Evolutionary conservation across 1,284 basidiomycete genomes (phyloP).

Genomic region (Cutaneotrichosporon mucoides): DNA sequence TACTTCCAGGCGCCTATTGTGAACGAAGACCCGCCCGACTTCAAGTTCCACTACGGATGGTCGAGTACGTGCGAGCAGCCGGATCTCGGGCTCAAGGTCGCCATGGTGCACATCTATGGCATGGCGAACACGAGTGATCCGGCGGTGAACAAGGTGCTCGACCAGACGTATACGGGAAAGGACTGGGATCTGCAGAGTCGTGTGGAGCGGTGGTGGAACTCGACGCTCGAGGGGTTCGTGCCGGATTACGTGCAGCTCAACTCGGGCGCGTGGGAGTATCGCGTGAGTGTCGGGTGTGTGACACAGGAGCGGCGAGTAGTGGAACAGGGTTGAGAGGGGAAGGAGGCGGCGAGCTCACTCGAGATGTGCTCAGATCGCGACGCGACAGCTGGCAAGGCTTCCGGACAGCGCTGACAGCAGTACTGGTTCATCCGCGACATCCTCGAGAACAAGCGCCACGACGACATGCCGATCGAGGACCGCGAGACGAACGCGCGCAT

Average conservation of each 20-base stretch:
- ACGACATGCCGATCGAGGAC: constrained; percentile 4
- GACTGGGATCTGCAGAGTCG: constrained; percentile 9
- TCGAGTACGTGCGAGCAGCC: background rate
- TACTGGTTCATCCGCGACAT: constrained; percentile 9
- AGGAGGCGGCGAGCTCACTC: no score
- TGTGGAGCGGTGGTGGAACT: background rate
- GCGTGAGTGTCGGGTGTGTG: background rate
- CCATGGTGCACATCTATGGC: constrained; percentile 6
- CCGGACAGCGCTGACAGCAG: background rate
- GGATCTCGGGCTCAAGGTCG: background rate
- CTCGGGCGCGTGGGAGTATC: constrained; percentile 9
- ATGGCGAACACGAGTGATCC: constrained; percentile 8
- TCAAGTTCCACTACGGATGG: constrained; percentile 3
- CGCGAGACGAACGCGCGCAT: constrained; percentile 1
- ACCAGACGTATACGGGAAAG: constrained; percentile 1
- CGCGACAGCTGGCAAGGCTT: no score
- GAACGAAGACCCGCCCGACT: background rate
- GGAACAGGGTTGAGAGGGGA: no score
- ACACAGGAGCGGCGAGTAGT: no score
- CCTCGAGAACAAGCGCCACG: background rate
- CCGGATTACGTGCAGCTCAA: constrained; percentile 9
- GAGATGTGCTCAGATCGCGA: no score
- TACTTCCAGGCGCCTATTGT: background rate
- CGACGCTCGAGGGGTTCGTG: background rate
- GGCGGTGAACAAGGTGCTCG: constrained; percentile 1